Conservation (phyloP, 257 asterid species). For the Ilex asprella region DNA sequence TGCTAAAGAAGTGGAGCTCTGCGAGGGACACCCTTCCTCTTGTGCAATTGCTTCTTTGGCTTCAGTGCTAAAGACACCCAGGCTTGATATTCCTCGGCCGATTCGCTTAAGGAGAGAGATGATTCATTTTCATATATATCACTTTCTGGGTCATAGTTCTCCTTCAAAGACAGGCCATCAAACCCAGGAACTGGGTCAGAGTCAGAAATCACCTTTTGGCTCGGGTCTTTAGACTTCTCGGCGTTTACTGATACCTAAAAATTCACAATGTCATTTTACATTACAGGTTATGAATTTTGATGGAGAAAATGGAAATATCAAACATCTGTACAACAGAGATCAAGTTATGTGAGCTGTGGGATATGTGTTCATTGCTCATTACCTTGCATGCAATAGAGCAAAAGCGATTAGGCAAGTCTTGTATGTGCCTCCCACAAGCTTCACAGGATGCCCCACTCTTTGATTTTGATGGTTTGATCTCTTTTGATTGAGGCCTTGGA, state of each 20-base stretch:
- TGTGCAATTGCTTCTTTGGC: conserved; percentile 40
- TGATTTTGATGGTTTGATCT: conserved; percentile 36
- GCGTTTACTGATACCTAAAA: conserved; percentile 33
- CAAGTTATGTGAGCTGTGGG: too few relatives aligned
- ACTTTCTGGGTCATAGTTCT: conserved; percentile 11
- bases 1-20: conserved; percentile 49
- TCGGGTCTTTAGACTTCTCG: conserved; percentile 16
- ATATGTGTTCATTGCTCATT: neutral
- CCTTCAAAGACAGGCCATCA: conserved; percentile 8
- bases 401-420: conserved; percentile 59
- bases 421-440: conserved; percentile 66
- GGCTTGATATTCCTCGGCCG: conserved; percentile 43
- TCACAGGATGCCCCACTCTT: conserved; percentile 47
- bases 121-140: conserved; percentile 26
- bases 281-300: too few relatives aligned
- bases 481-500: conserved; percentile 60
- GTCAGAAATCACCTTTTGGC: neutral
- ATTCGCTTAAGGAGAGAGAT: conserved; percentile 24
- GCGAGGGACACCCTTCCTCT: conserved; percentile 56
- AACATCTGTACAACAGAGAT: neutral
- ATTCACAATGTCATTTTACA: neutral
- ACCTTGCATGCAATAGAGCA: conserved; percentile 86
- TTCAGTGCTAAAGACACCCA: conserved; percentile 31
- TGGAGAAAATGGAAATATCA: neutral
- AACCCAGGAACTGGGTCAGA: conserved; percentile 14